These are phyloP conservation scores for Paramecium biaurelia DNA, from an alignment of 73 alveolate species.

Conservation along the genomic window DNA sequence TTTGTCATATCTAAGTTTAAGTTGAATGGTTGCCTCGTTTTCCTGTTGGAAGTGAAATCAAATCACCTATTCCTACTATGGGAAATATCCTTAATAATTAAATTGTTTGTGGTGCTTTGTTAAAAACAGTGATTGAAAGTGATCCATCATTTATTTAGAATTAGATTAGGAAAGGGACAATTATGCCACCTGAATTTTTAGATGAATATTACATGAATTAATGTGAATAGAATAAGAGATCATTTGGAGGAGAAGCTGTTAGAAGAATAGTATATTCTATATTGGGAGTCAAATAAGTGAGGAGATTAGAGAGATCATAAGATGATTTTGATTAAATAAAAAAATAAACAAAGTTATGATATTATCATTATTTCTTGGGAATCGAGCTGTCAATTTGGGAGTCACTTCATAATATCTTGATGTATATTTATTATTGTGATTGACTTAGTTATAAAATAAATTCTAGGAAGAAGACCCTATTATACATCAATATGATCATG, in stretches of 20 bases:
- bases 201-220: constrained; percentile 22
- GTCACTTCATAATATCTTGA: neutral
- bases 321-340: neutral
- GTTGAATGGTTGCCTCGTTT: constrained; percentile 26
- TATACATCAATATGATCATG: neutral
- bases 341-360: constrained; percentile 13
- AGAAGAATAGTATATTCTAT: neutral
- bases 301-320: neutral
- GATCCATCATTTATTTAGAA: constrained; percentile 16
- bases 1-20: neutral
- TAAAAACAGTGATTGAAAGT: neutral
- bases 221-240: constrained; percentile 27
- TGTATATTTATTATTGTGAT: neutral
- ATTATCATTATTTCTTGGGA: constrained; percentile 10
- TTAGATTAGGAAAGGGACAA: neutral
- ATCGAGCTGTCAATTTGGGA: constrained; percentile 15
- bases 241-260: constrained; percentile 53
- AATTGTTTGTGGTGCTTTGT: neutral
- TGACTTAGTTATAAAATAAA: neutral
- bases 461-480: constrained; percentile 35
- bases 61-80: constrained; percentile 42
- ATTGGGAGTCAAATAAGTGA: neutral
- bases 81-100: neutral
- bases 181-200: neutral
- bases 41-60: constrained; percentile 27